Base-by-base conservation (phyloP, 257 asterid species). In the Capsicum rhomboideum region DNA sequence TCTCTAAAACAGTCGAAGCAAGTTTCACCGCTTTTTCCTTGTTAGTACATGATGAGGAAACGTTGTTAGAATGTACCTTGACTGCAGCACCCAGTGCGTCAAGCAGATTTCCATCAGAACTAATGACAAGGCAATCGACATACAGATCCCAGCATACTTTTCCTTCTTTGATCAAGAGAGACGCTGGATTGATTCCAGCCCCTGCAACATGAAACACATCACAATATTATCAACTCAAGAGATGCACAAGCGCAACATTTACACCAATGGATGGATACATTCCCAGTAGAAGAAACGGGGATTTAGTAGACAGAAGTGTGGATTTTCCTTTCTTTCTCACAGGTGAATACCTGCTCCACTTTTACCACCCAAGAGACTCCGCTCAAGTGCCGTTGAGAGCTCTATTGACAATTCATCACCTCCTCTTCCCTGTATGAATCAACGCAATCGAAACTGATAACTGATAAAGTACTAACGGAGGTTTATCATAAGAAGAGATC, bases 131-230 rank as follows among this genome's bases (percentile, higher is more conserved):
- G 79, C 94, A 94, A 74, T 96, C 99, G 55, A 94, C 91, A 67
- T 96, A 94, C 69, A 96, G 97, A 91, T 94, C 97, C 99, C 98
- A 96, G 89, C 98, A 96, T 80, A 92, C 93, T 88, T 94, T 94
- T 85, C 98, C 98, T 69, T 90, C 91, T 75, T 93, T 93, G 83
- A 94, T 91, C 82, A 90, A 91, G 82, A 96, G 89, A 80, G 98
- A 93, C 6, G 94, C 88, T 78, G 91, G 97, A 87, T 94, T 95
- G 50, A 96, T 94, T 75, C 97, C 97, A 87, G 98, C 97, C 82
- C 97, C 98, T 96, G 93, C 80, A 82, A 67, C 59, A 72, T 80
- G 75, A 53, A 82, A 74, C 28, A 58, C n/a, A 71, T 17, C 58
- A 18, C 81, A 55, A 83, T 37, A 86, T 81, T 72, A 69, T 66